phyloP scores from a whole-genome alignment of 2,329 filamentous ascomycete species.

The Fusarium lyarnte region DNA sequence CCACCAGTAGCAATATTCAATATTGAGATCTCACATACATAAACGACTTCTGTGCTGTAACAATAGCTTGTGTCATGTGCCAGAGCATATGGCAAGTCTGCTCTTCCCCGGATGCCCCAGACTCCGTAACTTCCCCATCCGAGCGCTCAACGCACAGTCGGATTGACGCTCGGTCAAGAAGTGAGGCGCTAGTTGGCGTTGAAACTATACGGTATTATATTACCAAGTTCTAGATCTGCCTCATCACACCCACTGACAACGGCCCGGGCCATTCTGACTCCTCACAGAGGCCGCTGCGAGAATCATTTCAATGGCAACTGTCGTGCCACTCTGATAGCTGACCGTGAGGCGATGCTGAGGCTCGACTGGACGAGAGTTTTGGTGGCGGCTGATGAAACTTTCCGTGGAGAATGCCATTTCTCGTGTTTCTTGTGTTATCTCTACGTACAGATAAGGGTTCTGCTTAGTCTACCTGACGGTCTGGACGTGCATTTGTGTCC shows the following conservation, averaged over 20 bases:
- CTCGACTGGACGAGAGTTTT: background rate
- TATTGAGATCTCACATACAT: background rate
- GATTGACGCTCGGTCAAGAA: background rate
- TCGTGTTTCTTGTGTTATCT: background rate
- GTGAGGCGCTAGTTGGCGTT: background rate
- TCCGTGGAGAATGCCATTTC: background rate
- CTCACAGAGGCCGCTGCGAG: background rate
- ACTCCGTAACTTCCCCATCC: constrained; percentile 11
- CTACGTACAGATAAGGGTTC: background rate
- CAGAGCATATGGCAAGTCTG: constrained; percentile 18
- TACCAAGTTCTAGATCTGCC: constrained; percentile 28
- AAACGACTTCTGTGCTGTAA: background rate
- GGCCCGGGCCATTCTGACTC: constrained; percentile 31
- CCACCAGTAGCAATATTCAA: background rate
- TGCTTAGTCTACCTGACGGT: background rate
- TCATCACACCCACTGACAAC: constrained; percentile 17
- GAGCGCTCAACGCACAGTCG: constrained; percentile 8
- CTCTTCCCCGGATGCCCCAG: background rate
- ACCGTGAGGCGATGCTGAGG: background rate
- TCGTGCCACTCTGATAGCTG: constrained; percentile 3
- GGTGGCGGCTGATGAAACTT: background rate
- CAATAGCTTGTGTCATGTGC: constrained; percentile 11
- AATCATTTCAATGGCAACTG: background rate
- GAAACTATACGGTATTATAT: constrained; percentile 9
- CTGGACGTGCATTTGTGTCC: background rate